A percentile compares a stretch with the other conserved stretches of the same genome.
Conservation (phyloP, 2,329 filamentous ascomycete species). For the Cadophora sp. region DNA sequence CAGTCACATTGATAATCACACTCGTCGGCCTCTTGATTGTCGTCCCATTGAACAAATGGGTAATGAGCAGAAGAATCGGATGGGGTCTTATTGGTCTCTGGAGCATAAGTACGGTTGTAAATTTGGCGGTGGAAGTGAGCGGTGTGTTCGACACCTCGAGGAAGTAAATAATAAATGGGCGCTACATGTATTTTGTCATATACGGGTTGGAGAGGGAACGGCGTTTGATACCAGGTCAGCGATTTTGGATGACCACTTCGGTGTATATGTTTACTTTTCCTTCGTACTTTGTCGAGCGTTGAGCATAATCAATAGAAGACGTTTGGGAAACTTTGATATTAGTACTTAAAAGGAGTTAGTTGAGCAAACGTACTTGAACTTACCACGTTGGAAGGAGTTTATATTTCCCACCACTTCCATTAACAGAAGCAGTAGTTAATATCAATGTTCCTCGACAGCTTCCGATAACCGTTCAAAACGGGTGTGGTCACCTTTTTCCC, state of each 20-base stretch:
- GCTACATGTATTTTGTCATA: background rate
- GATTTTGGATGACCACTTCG: background rate
- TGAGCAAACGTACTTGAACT: too few species aligned
- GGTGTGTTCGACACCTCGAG: conserved; percentile 47
- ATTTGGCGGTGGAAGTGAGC: conserved; percentile 80
- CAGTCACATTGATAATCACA: conserved; percentile 82
- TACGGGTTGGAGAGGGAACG: background rate
- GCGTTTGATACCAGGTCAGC: conserved; percentile 16
- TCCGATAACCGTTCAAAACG: too few species aligned
- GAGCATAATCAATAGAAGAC: background rate
- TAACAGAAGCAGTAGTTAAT: too few species aligned
- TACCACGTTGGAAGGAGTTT: too few species aligned
- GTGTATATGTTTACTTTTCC: background rate
- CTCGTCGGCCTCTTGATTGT: conserved; percentile 78
- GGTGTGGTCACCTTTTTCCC: too few species aligned
- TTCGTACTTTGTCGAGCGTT: background rate
- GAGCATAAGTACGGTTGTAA: conserved; percentile 79
- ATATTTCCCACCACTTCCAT: too few species aligned
- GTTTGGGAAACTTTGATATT: background rate
- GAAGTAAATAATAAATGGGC: background rate
- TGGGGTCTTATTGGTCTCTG: conserved; percentile 82
- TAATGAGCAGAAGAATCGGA: conserved; percentile 83
- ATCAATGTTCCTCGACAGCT: too few species aligned
- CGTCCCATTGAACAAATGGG: conserved; percentile 87
- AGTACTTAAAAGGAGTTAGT: too few species aligned